These are phyloP conservation scores for Talaromyces sp. DNA, from an alignment of 2,329 filamentous ascomycete genomes.

Conservation along the genomic window DNA sequence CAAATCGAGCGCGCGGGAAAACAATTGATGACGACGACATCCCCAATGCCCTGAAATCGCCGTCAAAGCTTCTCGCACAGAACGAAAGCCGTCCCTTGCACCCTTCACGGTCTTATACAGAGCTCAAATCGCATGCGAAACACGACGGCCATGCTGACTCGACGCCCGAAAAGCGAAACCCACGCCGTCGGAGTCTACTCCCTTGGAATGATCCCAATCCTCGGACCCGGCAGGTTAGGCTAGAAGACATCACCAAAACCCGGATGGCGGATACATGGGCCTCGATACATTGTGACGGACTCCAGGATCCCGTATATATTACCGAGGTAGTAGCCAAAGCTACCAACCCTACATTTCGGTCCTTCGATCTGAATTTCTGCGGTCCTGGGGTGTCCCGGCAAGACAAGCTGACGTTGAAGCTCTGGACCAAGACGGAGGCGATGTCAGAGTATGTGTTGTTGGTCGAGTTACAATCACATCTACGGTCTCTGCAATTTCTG, in stretches of 20 bases:
- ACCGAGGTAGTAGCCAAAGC: conserved; percentile 78
- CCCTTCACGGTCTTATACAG: conserved; percentile 63
- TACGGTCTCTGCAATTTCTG: conserved; percentile 76
- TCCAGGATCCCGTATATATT: conserved; percentile 79
- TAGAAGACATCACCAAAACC: conserved; percentile 72
- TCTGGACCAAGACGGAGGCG: conserved; percentile 70
- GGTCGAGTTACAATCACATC: conserved; percentile 70
- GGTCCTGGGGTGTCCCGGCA: conserved; percentile 67
- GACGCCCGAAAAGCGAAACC: conserved; percentile 21
- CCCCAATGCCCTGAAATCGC: conserved; percentile 66
- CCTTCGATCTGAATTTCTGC: conserved; percentile 73
- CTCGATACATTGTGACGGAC: conserved; percentile 70
- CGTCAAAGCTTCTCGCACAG: conserved; percentile 65
- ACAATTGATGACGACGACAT: conserved; percentile 78
- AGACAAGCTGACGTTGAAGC: conserved; percentile 65
- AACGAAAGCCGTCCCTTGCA: conserved; percentile 53
- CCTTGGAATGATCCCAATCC: conserved; percentile 66
- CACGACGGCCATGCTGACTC: conserved; percentile 21
- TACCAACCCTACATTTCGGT: conserved; percentile 89
- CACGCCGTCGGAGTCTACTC: conserved; percentile 61
- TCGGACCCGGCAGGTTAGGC: conserved; percentile 67
- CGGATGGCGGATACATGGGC: conserved; percentile 88
- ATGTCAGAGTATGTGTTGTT: conserved; percentile 64
- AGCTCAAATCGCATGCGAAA: conserved; percentile 45
- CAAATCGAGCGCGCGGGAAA: conserved; percentile 55